Evolutionary conservation across 768 basidiomycete species (phyloP), one percentile per base, ranked within the genome.

Genomic region (Leccinum pellstonianum): DNA sequence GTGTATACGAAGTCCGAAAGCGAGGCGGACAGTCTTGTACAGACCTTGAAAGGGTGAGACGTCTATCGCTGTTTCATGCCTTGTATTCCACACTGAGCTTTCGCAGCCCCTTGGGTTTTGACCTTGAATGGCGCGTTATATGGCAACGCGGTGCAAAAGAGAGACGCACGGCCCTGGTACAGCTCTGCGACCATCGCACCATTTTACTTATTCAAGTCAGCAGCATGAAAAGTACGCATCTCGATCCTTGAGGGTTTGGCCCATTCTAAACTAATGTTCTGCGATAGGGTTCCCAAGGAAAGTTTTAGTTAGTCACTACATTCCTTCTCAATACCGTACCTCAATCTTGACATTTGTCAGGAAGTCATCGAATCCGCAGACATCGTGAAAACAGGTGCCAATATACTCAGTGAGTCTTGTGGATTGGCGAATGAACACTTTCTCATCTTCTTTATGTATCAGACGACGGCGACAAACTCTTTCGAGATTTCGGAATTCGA

Each of bases 401-500:
- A 82, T 57, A 83, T 82, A 54, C 68, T 75, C 29, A 77, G 81
- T 82, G 54, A 56, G 79, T 73, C 27, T 66, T 35, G 19, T 35
- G 14, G 3, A 8, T 10, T 15, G 19, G 0, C n/a, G 11, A 12
- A 15, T 0, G 25, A 50, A 11, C 4, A 15, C 14, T 12, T 29
- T 3, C 27, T 59, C 51, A 62, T 37, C 1, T 6, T 29, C 1
- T 1, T 5, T n/a, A 11, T 11, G 25, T 17, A 6, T 41, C 19
- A 82, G 82, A 79, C 31, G 82, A 83, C 29, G 82, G 81, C 4
- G 66, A 74, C 62, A 83, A 83, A 60, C 76, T 83, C 19, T 78
- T 73, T 57, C 70, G 73, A 17, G 82, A 83, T 62, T 83, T 72
- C 57, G 80, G 77, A 33, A 73, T 83, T 56, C 69, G 66, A n/a